Percentiles rank a stretch among this genome's conserved stretches.
Conservation (phyloP, 371 early-diverging fungal species). For the Mortierella sp. region DNA sequence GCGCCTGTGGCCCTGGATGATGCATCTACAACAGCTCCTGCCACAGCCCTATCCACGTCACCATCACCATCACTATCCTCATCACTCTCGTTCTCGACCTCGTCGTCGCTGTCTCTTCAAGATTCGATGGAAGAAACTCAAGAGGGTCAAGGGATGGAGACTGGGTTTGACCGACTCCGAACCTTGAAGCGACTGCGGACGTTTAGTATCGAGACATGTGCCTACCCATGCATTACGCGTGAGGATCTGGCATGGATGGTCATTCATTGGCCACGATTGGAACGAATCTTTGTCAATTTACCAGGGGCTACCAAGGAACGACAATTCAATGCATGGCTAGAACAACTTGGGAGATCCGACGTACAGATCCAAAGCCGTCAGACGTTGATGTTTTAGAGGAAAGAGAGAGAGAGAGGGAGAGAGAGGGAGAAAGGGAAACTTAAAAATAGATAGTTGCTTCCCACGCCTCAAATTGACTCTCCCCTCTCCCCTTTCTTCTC, state of each 20-base stretch:
- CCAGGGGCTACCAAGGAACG: constrained; percentile 19
- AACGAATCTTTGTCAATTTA: constrained; percentile 18
- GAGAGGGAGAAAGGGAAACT: too few relatives aligned
- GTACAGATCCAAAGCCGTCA: constrained; percentile 21
- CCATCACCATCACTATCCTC: too few relatives aligned
- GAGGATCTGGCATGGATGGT: constrained; percentile 29
- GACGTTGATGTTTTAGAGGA: not conserved
- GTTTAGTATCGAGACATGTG: constrained; percentile 37
- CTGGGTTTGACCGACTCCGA: constrained; percentile 14
- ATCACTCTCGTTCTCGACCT: too few relatives aligned
- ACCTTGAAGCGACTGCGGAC: constrained; percentile 9
- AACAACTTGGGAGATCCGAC: not conserved
- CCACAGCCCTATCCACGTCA: too few relatives aligned
- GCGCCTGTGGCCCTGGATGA: not conserved
- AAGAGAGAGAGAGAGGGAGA: too few relatives aligned
- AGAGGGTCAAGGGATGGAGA: not conserved
- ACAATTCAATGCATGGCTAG: constrained; percentile 25
- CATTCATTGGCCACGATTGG: constrained; percentile 22
- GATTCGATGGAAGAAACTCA: not conserved
- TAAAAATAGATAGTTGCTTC: too few relatives aligned
- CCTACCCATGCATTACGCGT: constrained; percentile 8
- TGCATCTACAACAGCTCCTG: too few relatives aligned
- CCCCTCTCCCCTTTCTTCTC: not conserved
- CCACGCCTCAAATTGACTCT: too few relatives aligned
- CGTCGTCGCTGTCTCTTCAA: too few relatives aligned